Base-by-base conservation (phyloP, 306 rosid genomes). In the Lathyrus sativus region DNA sequence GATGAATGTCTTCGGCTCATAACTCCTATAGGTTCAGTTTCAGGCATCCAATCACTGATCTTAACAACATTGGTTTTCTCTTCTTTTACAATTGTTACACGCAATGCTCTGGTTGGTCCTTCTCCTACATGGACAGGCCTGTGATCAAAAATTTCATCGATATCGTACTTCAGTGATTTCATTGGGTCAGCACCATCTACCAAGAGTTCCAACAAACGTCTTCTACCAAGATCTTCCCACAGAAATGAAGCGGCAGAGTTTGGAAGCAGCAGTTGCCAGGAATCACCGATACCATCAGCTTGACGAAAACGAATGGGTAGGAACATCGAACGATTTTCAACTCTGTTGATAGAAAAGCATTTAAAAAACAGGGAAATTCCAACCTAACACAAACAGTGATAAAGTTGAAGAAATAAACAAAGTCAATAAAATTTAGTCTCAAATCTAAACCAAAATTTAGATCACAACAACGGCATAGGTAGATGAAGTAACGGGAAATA, bases 221-320 rank as follows among this genome's bases (percentile, higher is more conserved):
- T 85, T 84, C 97, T 86, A 79, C 97, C 99, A 72, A 90, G 89
- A 82, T 93, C 99, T 82, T 90, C 99, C 99, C 99, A 93, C 53
- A 90, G 63, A 83, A 93, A 93, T 19, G 99, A 85, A 77, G 88
- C 84, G 45, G 97, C 83, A 18, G 92, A 68, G 65, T 85, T 88
- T 39, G 99, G 95, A 81, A 76, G 87, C 72, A 90, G 97, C 78
- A 86, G 71, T 71, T 82, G 79, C 99, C 99, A 93, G 9, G 97
- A 90, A 79, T 88, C 96, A 62, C 74, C 46, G 8, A 77, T 65
- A 71, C 97, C 96, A 75, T 86, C 95, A 44, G 80, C 95, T 84
- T 93, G 99, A 72, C 96, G 97, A 75, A 88, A 74, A 78, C 62
- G 90, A 55, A 93, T 79, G 70, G 97, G 96, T 73, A 93, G 80